Conservation (phyloP, 768 basidiomycete genomes). For the Auricularia sp. region DNA sequence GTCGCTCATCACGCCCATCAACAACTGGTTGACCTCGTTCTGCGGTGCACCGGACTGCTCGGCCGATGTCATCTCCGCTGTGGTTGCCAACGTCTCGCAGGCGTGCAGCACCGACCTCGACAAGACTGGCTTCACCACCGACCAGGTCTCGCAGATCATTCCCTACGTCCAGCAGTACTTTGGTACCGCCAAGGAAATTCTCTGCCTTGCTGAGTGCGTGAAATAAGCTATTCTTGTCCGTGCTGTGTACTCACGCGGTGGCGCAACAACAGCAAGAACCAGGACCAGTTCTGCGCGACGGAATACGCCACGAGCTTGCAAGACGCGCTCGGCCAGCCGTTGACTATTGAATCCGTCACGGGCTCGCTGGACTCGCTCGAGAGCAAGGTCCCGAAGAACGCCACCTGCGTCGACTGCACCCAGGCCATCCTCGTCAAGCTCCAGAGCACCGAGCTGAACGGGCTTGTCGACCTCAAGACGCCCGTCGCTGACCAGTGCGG, state of each 20-base stretch:
- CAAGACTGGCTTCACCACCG: background rate
- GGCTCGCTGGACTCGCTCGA: background rate
- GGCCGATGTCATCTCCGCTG: background rate
- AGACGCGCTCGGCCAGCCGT: background rate
- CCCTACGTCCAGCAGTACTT: background rate
- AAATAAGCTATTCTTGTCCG: no score
- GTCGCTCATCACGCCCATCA: background rate
- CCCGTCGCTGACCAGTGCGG: background rate
- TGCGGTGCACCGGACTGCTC: background rate
- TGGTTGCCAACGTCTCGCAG: background rate
- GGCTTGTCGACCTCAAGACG: background rate
- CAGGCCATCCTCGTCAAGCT: background rate
- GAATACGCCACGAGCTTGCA: background rate
- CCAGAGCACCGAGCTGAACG: background rate
- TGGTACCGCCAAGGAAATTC: background rate
- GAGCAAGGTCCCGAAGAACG: background rate
- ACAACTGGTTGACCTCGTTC: conserved; percentile 1
- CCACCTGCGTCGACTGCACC: background rate
- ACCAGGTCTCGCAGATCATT: background rate
- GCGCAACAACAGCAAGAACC: background rate
- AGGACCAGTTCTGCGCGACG: background rate
- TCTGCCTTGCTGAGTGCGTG: background rate
- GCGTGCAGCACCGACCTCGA: background rate
- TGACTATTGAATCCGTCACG: background rate
- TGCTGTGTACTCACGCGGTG: background rate